Conservation (phyloP, 805 yeast genomes). For the Yarrowia porcina region DNA sequence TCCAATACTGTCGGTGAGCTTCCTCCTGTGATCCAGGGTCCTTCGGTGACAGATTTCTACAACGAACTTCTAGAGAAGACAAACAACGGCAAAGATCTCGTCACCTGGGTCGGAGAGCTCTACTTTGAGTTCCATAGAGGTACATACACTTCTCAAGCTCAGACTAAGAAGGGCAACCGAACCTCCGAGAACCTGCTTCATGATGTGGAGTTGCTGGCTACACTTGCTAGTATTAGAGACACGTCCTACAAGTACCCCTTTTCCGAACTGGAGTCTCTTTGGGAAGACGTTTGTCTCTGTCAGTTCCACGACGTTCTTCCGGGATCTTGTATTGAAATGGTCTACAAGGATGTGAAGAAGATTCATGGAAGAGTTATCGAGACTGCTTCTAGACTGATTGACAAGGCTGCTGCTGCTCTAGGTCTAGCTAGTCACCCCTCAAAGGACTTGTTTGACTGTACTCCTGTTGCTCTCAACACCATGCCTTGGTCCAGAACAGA, state of each 20-base stretch:
- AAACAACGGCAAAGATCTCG: conserved; percentile 62
- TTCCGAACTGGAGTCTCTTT: conserved; percentile 59
- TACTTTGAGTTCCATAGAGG: conserved; percentile 96
- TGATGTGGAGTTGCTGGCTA: conserved; percentile 81
- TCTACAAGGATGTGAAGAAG: conserved; percentile 85
- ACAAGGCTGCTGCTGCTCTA: conserved; percentile 49
- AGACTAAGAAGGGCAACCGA: conserved; percentile 77
- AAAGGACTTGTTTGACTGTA: conserved; percentile 2
- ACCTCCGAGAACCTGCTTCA: conserved; percentile 70
- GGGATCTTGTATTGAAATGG: conserved; percentile 92
- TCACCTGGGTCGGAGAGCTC: conserved; percentile 90
- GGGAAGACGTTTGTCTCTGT: conserved; percentile 87
- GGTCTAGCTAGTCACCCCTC: conserved; percentile 33
- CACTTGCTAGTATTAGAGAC: conserved; percentile 61
- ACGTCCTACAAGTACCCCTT: conserved; percentile 67
- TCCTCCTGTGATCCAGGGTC: conserved; percentile 78
- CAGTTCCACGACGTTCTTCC: conserved; percentile 99
- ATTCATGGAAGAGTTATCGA: conserved; percentile 60
- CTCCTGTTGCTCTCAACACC: conserved; percentile 46
- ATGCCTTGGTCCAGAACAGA: conserved; percentile 61
- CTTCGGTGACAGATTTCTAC: conserved; percentile 76
- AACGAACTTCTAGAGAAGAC: conserved; percentile 61
- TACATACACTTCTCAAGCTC: conserved; percentile 92
- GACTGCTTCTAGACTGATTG: conserved; percentile 51
- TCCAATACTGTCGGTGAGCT: conserved; percentile 74